These are phyloP conservation scores for Dactylellina parvicollis DNA, from an alignment of 2,329 filamentous ascomycete species.

Conservation along the genomic window DNA sequence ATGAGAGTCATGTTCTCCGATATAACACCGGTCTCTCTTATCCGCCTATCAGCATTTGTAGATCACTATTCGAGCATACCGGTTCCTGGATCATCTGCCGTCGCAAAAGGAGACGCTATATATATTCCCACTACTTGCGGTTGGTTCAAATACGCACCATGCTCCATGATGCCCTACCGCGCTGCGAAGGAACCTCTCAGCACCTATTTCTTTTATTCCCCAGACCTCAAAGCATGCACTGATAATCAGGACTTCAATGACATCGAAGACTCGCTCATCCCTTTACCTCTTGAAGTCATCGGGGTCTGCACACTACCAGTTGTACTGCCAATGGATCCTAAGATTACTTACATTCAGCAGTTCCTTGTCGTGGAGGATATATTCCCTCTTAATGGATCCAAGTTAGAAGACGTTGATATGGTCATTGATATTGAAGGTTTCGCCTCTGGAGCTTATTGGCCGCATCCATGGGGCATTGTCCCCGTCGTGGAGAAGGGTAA, in stretches of 20 bases:
- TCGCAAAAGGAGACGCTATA: conserved; percentile 3
- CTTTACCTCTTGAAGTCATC: conserved; percentile 20
- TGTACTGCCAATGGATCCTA: conserved; percentile 26
- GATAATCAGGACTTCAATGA: conserved; percentile 17
- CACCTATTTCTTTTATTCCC: conserved; percentile 21
- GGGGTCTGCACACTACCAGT: conserved; percentile 37
- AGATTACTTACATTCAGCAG: conserved; percentile 18
- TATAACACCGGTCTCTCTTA: conserved; percentile 30
- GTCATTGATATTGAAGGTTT: conserved; percentile 46
- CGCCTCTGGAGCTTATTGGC: conserved; percentile 31
- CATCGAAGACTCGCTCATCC: conserved; percentile 22
- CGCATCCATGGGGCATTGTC: conserved; percentile 28
- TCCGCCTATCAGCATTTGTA: conserved; percentile 27
- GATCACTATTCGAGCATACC: conserved; percentile 15
- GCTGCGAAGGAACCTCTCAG: background rate
- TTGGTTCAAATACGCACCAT: conserved; percentile 28
- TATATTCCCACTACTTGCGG: conserved; percentile 39
- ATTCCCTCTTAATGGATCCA: conserved; percentile 11
- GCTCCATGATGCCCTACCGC: conserved; percentile 24
- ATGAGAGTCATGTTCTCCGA: conserved; percentile 43
- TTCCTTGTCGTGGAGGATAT: conserved; percentile 45
- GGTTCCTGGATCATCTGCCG: conserved; percentile 6
- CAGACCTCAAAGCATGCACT: conserved; percentile 22
- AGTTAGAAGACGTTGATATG: conserved; percentile 27
- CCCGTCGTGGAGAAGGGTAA: conserved; percentile 41